Conservation (phyloP, 2,329 filamentous ascomycete genomes). For the Aspergillus bombycis region DNA sequence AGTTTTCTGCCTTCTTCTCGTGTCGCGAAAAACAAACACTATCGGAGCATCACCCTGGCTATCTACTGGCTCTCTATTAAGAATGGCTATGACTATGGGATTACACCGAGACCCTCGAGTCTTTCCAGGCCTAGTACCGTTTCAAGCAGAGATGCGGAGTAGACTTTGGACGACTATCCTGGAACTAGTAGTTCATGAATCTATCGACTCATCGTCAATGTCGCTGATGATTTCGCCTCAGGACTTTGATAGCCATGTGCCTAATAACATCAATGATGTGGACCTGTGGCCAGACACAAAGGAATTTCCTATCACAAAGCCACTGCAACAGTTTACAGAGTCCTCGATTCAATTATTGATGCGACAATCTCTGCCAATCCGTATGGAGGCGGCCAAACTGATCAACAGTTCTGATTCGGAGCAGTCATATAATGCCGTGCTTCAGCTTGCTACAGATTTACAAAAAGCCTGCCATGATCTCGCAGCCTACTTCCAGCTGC, state of each 20-base stretch:
- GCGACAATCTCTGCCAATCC: conserved; percentile 12
- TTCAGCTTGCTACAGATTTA: conserved; percentile 19
- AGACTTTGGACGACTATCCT: conserved; percentile 24
- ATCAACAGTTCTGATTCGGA: conserved; percentile 2
- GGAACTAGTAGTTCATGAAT: conserved; percentile 20
- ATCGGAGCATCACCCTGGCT: conserved; percentile 26
- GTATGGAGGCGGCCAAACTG: conserved; percentile 13
- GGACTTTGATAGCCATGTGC: conserved; percentile 15
- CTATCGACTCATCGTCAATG: conserved; percentile 17
- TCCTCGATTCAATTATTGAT: conserved; percentile 27
- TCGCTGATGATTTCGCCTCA: conserved; percentile 9
- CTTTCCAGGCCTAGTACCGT: conserved; percentile 23
- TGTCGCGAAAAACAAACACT: conserved; percentile 33
- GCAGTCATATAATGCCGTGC: conserved; percentile 20
- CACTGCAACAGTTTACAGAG: conserved; percentile 19
- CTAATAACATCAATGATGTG: conserved; percentile 30
- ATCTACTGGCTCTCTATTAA: conserved; percentile 27
- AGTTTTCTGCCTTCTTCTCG: conserved; percentile 35
- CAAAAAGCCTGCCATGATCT: conserved; percentile 15
- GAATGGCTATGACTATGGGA: conserved; percentile 32
- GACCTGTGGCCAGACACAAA: conserved; percentile 26
- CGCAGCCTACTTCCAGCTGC: conserved; percentile 7
- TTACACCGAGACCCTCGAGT: conserved; percentile 31
- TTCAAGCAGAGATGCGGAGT: conserved; percentile 18
- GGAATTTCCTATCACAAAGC: conserved; percentile 13